Evolutionary conservation across 1,139 yeast genomes (phyloP).

Genomic region (Zhuliangozyma parablackwelliae): DNA sequence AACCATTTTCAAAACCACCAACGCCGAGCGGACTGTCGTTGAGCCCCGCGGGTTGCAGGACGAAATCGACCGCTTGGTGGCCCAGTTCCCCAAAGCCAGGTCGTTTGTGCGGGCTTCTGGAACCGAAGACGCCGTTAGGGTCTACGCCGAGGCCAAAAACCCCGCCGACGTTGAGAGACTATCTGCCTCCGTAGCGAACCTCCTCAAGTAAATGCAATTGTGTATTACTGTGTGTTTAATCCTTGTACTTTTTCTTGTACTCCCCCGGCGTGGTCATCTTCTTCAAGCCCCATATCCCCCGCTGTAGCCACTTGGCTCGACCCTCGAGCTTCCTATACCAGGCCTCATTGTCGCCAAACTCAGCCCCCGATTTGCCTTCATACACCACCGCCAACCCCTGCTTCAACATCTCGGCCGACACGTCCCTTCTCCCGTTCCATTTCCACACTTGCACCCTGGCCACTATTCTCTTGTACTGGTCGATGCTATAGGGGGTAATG

Average conservation of each 20-base stretch:
- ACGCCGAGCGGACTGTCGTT: slow-evolving; percentile 80
- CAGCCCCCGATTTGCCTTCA: slow-evolving; percentile 77
- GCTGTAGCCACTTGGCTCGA: slow-evolving; percentile 49
- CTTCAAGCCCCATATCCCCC: slow-evolving; percentile 70
- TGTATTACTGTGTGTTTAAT: no score
- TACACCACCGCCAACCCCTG: slow-evolving; percentile 84
- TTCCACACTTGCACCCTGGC: slow-evolving; percentile 75
- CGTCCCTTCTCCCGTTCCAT: slow-evolving; percentile 70
- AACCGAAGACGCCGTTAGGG: slow-evolving; percentile 95
- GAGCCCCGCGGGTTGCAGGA: slow-evolving; percentile 77
- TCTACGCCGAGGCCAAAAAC: slow-evolving; percentile 82
- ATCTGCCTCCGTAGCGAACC: slow-evolving; percentile 28
- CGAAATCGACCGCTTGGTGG: slow-evolving; percentile 63
- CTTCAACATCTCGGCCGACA: slow-evolving; percentile 81
- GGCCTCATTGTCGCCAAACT: slow-evolving; percentile 73
- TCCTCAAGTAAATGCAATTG: slow-evolving; percentile 17
- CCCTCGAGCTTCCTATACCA: slow-evolving; percentile 56
- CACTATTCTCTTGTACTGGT: slow-evolving; percentile 87
- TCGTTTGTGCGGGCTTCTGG: slow-evolving; percentile 97
- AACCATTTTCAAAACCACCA: slow-evolving; percentile 72
- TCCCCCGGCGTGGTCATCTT: slow-evolving; percentile 75
- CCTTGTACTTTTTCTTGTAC: slow-evolving; percentile 41
- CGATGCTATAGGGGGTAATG: slow-evolving; percentile 73
- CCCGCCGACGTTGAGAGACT: slow-evolving; percentile 30
- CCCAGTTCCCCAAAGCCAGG: slow-evolving; percentile 59